Conservation (phyloP, 768 basidiomycete genomes). For the Pleurotus giganteus region DNA sequence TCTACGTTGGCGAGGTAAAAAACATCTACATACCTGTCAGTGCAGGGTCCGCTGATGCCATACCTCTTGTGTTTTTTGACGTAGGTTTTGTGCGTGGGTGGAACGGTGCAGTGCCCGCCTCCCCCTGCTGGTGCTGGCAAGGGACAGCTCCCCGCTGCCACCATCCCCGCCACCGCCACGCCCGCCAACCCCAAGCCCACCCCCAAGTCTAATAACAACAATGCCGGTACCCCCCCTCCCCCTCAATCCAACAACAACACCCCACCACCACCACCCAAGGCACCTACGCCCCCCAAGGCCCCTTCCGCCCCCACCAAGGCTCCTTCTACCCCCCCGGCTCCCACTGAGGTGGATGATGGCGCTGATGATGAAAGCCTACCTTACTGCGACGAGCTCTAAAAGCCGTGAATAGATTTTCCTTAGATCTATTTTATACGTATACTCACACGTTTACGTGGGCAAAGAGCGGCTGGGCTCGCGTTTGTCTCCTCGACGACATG, state of each 20-base stretch:
- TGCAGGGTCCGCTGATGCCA: neutral
- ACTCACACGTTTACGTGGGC: neutral
- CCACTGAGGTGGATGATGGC: conserved; percentile 20
- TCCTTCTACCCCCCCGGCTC: neutral
- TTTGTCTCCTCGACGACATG: neutral
- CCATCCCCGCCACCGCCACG: conserved; percentile 1
- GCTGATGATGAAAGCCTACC: conserved; percentile 20
- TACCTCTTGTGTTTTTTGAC: neutral
- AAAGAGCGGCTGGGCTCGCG: neutral
- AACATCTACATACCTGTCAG: neutral
- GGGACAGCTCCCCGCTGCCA: neutral
- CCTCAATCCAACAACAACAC: no score
- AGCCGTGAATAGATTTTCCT: neutral
- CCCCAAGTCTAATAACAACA: no score
- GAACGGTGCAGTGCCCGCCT: neutral
- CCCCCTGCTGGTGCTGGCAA: neutral
- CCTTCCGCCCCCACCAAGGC: neutral
- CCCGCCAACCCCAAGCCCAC: neutral
- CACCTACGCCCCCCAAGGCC: neutral
- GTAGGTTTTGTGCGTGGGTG: neutral
- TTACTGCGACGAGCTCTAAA: conserved; percentile 15
- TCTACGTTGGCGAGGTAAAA: conserved; percentile 74
- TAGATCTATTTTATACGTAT: neutral
- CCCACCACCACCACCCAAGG: no score
- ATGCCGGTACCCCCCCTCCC: no score